Evolutionary conservation across 768 basidiomycete genomes (phyloP).

Genomic region (Rhizopogon roseolus): DNA sequence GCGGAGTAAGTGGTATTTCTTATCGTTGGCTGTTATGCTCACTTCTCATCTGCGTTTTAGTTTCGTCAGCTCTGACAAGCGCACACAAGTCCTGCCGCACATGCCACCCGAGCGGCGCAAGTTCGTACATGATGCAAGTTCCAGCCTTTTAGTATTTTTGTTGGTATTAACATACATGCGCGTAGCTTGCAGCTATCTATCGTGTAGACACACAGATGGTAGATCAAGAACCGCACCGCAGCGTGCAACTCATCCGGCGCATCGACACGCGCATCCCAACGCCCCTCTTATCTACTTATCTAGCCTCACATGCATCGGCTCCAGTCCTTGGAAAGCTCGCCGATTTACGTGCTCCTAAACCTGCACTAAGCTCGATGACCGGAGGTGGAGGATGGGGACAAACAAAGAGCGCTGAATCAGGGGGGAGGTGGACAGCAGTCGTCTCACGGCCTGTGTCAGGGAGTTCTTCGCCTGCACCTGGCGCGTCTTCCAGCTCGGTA

Average conservation of each 20-base stretch:
- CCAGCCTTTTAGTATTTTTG: background rate
- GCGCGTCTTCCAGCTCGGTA: background rate
- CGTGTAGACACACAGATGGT: constrained; percentile 82
- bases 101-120: constrained; percentile 79
- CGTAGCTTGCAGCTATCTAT: constrained; percentile 71
- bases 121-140: constrained; percentile 73
- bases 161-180: background rate
- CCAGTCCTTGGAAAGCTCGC: constrained; percentile 57
- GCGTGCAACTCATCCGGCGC: constrained; percentile 78
- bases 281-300: constrained; percentile 45
- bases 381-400: background rate
- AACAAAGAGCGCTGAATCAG: constrained; percentile 6
- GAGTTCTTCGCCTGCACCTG: background rate
- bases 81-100: constrained; percentile 68
- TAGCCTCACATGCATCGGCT: background rate
- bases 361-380: background rate
- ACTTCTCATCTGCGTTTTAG: constrained; percentile 26
- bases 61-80: constrained; percentile 66
- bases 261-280: constrained; percentile 77
- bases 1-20: constrained; percentile 54
- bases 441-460: constrained; percentile 9
- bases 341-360: constrained; percentile 38
- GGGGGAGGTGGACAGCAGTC: constrained; percentile 16
- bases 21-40: constrained; percentile 12
- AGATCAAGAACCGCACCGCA: constrained; percentile 86